A percentile compares a stretch with the other conserved stretches of the same genome.
phyloP scores from a whole-genome alignment of 208 protist genomes.

The Acanthamoeba lenticulata region DNA sequence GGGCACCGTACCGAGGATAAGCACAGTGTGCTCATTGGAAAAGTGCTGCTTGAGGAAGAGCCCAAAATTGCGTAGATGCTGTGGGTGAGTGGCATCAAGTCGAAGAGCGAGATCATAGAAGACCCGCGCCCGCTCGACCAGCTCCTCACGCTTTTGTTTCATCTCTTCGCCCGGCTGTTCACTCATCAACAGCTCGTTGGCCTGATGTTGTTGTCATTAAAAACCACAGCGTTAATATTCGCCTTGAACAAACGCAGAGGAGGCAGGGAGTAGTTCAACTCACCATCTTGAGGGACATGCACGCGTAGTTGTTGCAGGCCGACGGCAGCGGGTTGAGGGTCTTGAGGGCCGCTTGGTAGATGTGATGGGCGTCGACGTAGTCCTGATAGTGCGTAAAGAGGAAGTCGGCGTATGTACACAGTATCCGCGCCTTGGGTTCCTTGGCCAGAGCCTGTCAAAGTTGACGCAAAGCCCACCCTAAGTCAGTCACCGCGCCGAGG shows the following conservation, averaged over 20 bases:
- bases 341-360: constrained; percentile 44
- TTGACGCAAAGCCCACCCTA: not conserved
- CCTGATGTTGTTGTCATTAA: not conserved
- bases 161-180: not conserved
- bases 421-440: not conserved
- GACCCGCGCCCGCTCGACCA: constrained; percentile 6
- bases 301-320: constrained; percentile 59
- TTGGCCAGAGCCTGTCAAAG: not conserved
- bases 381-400: not conserved
- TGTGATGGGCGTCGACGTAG: constrained; percentile 24
- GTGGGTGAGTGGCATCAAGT: not conserved
- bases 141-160: constrained; percentile 41
- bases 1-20: not conserved
- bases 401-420: constrained; percentile 58
- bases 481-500: not conserved
- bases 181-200: constrained; percentile 3
- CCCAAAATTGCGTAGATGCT: constrained; percentile 54
- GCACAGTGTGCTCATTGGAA: not conserved
- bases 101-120: constrained; percentile 10
- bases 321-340: not conserved
- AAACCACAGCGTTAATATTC: not conserved
- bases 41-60: constrained; percentile 59
- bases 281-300: constrained; percentile 52
- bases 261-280: not conserved
- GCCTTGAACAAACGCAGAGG: not conserved